phyloP scores from a whole-genome alignment of 306 rosid genomes.

The Hippophae rhamnoides region DNA sequence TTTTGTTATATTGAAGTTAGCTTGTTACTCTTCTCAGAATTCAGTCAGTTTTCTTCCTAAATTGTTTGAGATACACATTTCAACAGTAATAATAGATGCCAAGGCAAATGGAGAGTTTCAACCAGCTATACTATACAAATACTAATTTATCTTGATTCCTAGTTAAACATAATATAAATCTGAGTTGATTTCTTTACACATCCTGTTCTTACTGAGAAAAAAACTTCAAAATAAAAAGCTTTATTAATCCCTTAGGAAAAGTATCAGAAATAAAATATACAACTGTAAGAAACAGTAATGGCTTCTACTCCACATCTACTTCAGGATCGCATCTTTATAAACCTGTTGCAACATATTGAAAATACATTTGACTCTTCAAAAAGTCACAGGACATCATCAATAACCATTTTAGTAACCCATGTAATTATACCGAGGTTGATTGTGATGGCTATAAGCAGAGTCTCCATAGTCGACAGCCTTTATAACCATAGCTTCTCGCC shows the following conservation, averaged over 20 bases:
- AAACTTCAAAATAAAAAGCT: not conserved
- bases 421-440: slow-evolving; percentile 61
- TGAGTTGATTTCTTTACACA: not conserved
- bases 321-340: slow-evolving; percentile 2
- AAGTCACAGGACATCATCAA: slow-evolving; percentile 36
- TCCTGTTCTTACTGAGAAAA: not conserved
- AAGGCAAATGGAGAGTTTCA: not conserved
- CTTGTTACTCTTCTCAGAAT: too few species aligned
- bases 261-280: not conserved
- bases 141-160: slow-evolving; percentile 15
- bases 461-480: slow-evolving; percentile 87
- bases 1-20: too few species aligned
- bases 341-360: slow-evolving; percentile 4
- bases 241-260: slow-evolving; percentile 10
- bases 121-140: not conserved
- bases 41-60: not conserved
- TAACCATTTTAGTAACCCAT: slow-evolving; percentile 51
- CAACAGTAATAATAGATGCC: slow-evolving; percentile 7
- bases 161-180: slow-evolving; percentile 2
- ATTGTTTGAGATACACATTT: not conserved
- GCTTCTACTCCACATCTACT: slow-evolving; percentile 4
- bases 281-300: slow-evolving; percentile 3
- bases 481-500: slow-evolving; percentile 78
- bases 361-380: slow-evolving; percentile 5
- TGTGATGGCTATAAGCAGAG: slow-evolving; percentile 56